phyloP scores from a whole-genome alignment of 257 asterid species.

The Galeopsis tetrahit region DNA sequence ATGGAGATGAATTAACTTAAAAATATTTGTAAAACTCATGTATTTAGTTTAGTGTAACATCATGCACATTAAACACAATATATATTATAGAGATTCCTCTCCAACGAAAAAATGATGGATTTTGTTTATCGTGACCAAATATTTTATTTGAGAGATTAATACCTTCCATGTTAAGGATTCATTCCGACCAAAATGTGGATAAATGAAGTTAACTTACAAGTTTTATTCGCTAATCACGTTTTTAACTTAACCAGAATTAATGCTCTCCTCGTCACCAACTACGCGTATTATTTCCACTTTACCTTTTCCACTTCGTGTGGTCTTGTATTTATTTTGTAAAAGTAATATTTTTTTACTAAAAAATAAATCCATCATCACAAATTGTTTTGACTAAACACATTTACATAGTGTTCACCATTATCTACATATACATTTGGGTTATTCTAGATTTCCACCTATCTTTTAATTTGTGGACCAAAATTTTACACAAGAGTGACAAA shows the following conservation, averaged over 20 bases:
- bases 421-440: neutral
- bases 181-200: neutral
- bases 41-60: too few relatives aligned
- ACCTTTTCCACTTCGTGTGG: neutral
- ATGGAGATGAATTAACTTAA: too few relatives aligned
- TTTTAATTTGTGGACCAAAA: neutral
- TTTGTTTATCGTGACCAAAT: too few relatives aligned
- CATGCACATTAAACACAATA: too few relatives aligned
- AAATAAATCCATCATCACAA: neutral
- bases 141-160: neutral
- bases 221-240: neutral
- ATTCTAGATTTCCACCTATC: neutral
- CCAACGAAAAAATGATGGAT: too few relatives aligned
- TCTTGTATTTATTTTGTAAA: neutral
- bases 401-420: neutral
- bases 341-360: neutral
- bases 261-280: conserved; percentile 26
- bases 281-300: neutral
- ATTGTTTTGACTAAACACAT: neutral
- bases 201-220: neutral
- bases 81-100: too few relatives aligned
- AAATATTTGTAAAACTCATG: too few relatives aligned
- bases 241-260: neutral
- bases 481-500: too few relatives aligned
- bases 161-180: conserved; percentile 14